These are phyloP conservation scores for Lentinula sp. DNA, from an alignment of 768 basidiomycete species.

Conservation along the genomic window DNA sequence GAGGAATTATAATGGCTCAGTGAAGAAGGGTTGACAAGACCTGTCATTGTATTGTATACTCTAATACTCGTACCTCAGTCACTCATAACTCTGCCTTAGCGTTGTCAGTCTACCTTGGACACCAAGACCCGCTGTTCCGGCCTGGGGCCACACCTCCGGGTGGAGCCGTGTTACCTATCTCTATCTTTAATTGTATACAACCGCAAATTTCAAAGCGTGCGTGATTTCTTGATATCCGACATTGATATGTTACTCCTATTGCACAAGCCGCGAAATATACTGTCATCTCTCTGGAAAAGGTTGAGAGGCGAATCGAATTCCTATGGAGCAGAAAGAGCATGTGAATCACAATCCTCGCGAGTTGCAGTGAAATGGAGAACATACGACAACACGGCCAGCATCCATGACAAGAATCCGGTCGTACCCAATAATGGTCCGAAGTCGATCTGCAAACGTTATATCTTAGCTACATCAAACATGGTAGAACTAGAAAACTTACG, in stretches of 20 bases:
- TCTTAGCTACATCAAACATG: background rate
- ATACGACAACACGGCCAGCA: conserved; percentile 44
- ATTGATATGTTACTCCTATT: conserved; percentile 43
- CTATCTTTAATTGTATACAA: background rate
- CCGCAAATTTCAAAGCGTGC: background rate
- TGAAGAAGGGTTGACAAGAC: too few relatives aligned
- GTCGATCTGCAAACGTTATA: conserved; percentile 32
- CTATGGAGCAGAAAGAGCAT: conserved; percentile 13
- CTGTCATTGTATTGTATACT: too few relatives aligned
- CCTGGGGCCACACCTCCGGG: too few relatives aligned
- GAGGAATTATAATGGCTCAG: too few relatives aligned
- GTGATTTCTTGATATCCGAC: conserved; percentile 31
- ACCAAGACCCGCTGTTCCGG: too few relatives aligned
- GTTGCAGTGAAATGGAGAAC: too few relatives aligned
- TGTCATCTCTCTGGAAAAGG: conserved; percentile 37
- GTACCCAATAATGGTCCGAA: conserved; percentile 59
- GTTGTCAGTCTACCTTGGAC: too few relatives aligned
- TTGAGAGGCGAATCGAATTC: conserved; percentile 56
- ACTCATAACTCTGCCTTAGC: too few relatives aligned
- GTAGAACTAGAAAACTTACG: conserved; percentile 27
- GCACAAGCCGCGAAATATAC: conserved; percentile 62
- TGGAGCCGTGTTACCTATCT: too few relatives aligned
- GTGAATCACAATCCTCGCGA: conserved; percentile 8
- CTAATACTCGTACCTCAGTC: too few relatives aligned
- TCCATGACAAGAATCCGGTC: conserved; percentile 63